phyloP scores from a whole-genome alignment of 495 filamentous ascomycete species.

The Annulohypoxylon bovei region DNA sequence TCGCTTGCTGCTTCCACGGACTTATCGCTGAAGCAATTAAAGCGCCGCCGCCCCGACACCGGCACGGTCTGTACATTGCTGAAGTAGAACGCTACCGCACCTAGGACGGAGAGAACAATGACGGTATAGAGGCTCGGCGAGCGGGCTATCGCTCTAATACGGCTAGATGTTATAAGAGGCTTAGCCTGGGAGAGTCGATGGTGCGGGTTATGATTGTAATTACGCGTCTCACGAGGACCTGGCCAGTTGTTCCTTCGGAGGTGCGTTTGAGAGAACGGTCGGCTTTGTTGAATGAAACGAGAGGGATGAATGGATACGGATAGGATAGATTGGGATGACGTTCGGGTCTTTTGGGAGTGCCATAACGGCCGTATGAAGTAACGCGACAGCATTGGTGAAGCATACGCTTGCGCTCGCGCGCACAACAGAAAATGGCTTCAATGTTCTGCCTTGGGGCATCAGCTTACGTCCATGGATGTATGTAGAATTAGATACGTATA shows the following conservation, averaged over 20 bases:
- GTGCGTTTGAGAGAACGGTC: slow-evolving; percentile 41
- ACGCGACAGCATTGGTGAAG: slow-evolving; percentile 28
- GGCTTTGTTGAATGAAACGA: slow-evolving; percentile 11
- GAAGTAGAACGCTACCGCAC: slow-evolving; percentile 68
- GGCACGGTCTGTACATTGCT: slow-evolving; percentile 82
- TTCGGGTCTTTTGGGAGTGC: slow-evolving; percentile 8
- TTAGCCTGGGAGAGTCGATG: slow-evolving; percentile 47
- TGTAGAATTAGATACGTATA: neutral
- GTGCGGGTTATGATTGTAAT: slow-evolving; percentile 33
- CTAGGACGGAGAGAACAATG: slow-evolving; percentile 45
- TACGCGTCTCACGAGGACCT: slow-evolving; percentile 31
- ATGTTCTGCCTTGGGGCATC: neutral
- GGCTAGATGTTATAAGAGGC: slow-evolving; percentile 51
- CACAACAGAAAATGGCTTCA: neutral
- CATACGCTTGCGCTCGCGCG: neutral
- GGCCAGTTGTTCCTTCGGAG: slow-evolving; percentile 38
- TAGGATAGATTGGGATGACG: neutral
- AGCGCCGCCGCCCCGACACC: slow-evolving; percentile 79
- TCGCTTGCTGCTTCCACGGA: slow-evolving; percentile 64
- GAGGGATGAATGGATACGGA: neutral
- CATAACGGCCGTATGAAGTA: slow-evolving; percentile 22
- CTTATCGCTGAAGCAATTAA: slow-evolving; percentile 75
- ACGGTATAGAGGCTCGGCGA: slow-evolving; percentile 49
- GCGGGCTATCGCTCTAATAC: slow-evolving; percentile 35
- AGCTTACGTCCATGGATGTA: neutral